Percentiles rank a stretch among this genome's conserved stretches.
Conservation (phyloP, 2,329 filamentous ascomycete species). For the Diaporthe ampelina region DNA sequence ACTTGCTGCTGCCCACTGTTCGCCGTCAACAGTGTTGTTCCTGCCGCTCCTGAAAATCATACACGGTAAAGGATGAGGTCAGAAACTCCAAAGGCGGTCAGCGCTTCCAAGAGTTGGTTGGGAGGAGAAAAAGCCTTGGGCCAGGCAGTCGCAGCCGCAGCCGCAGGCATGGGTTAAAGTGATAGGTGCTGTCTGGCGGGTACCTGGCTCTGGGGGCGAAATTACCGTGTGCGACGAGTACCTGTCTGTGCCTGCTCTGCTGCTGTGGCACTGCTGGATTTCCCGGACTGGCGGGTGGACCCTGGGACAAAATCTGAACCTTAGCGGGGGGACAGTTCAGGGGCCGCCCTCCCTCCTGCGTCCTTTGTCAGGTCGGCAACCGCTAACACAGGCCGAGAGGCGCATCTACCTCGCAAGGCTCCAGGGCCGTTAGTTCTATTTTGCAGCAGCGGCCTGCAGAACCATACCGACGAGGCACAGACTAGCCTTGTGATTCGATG, state of each 20-base stretch:
- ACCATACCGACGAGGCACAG: not conserved
- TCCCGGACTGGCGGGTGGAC: not conserved
- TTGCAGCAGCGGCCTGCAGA: not conserved
- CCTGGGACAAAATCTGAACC: constrained; percentile 20
- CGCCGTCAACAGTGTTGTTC: not conserved
- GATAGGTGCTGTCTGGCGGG: not conserved
- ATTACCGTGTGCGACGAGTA: not conserved
- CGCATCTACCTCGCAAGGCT: no score
- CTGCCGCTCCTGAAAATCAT: constrained; percentile 14
- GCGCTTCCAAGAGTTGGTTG: not conserved
- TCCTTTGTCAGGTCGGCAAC: not conserved
- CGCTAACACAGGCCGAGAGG: not conserved
- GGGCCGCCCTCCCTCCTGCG: constrained; percentile 1
- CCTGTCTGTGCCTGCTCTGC: not conserved
- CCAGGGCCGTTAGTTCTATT: not conserved
- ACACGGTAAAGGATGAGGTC: constrained; percentile 10
- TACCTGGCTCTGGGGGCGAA: not conserved
- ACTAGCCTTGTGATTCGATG: not conserved
- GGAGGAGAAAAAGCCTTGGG: not conserved
- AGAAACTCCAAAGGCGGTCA: constrained; percentile 30
- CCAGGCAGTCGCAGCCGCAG: not conserved
- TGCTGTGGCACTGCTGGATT: not conserved
- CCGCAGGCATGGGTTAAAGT: not conserved
- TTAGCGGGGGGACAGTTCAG: constrained; percentile 18
- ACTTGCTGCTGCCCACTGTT: not conserved